A percentile compares a stretch with the other conserved stretches of the same genome.
Evolutionary conservation across 2,329 filamentous ascomycete genomes (phyloP).

Genomic region (Didymella arachidicola): DNA sequence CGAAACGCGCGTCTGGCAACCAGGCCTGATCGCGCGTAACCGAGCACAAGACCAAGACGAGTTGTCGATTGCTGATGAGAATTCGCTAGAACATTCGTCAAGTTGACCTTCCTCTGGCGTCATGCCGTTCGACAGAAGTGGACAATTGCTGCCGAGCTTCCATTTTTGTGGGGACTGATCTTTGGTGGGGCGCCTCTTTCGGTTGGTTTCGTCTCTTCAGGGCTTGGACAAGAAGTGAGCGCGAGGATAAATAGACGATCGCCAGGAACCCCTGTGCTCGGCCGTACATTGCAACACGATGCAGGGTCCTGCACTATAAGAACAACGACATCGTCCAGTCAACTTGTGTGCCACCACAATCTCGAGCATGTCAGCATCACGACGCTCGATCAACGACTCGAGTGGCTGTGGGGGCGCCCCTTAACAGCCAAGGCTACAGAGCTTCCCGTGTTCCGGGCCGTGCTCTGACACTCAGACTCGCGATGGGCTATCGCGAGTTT

Average conservation of each 20-base stretch:
- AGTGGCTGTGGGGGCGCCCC: conserved; percentile 20
- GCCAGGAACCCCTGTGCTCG: conserved; percentile 6
- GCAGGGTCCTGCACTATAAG: conserved; percentile 17
- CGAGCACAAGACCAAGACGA: too few relatives aligned
- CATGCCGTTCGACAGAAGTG: not conserved
- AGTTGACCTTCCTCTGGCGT: not conserved
- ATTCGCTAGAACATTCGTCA: not conserved
- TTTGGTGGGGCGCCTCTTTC: not conserved
- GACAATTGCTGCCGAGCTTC: not conserved
- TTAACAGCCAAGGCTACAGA: conserved; percentile 17
- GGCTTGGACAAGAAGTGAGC: conserved; percentile 2
- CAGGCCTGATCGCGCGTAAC: too few relatives aligned
- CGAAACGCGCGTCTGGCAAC: too few relatives aligned
- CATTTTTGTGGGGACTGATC: not conserved
- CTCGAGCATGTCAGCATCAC: not conserved
- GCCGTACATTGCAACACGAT: conserved; percentile 4
- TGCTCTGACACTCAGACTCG: conserved; percentile 18
- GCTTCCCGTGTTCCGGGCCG: conserved; percentile 20
- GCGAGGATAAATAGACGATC: conserved; percentile 9
- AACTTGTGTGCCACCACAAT: not conserved
- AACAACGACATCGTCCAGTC: conserved; percentile 1
- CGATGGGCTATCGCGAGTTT: conserved; percentile 15
- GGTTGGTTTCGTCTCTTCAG: conserved; percentile 2
- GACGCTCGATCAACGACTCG: conserved; percentile 5
- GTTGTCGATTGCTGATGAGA: too few relatives aligned